phyloP scores from a whole-genome alignment of 495 filamentous ascomycete genomes.

The Mycothermus thermophilus region DNA sequence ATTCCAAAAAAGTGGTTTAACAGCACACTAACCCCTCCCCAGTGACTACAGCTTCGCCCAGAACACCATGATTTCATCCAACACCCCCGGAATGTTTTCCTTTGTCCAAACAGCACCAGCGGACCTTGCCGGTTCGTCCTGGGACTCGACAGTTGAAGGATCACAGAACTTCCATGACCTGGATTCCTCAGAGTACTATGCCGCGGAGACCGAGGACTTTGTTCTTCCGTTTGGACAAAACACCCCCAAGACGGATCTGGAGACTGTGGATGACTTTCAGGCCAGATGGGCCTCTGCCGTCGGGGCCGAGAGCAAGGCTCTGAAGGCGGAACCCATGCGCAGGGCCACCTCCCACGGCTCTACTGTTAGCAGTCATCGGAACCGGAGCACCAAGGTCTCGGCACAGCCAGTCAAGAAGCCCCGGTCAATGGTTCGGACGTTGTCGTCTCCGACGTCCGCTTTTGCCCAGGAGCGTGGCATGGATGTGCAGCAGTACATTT shows the following conservation, averaged over 20 bases:
- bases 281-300: conserved; percentile 29
- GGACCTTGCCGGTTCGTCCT: conserved; percentile 35
- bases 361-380: conserved; percentile 33
- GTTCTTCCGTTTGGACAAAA: conserved; percentile 34
- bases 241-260: conserved; percentile 37
- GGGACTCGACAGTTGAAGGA: conserved; percentile 38
- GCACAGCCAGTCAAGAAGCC: conserved; percentile 24
- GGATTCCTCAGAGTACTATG: conserved; percentile 20
- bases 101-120: conserved; percentile 41
- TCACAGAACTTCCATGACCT: conserved; percentile 38
- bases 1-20: conserved; percentile 19
- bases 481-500: conserved; percentile 28
- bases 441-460: conserved; percentile 31
- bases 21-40: conserved; percentile 38
- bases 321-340: conserved; percentile 33
- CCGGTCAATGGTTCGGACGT: conserved; percentile 29
- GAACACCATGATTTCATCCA: conserved; percentile 33
- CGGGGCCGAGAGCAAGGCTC: conserved; percentile 20
- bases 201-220: conserved; percentile 36
- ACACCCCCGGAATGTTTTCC: conserved; percentile 36
- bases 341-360: conserved; percentile 34
- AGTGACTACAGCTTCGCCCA: conserved; percentile 39
- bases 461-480: conserved; percentile 33
- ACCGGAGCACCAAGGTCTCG: conserved; percentile 31
- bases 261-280: conserved; percentile 32